Evolutionary conservation across 306 rosid genomes (phyloP).

Genomic region (Citrullus amarus): DNA sequence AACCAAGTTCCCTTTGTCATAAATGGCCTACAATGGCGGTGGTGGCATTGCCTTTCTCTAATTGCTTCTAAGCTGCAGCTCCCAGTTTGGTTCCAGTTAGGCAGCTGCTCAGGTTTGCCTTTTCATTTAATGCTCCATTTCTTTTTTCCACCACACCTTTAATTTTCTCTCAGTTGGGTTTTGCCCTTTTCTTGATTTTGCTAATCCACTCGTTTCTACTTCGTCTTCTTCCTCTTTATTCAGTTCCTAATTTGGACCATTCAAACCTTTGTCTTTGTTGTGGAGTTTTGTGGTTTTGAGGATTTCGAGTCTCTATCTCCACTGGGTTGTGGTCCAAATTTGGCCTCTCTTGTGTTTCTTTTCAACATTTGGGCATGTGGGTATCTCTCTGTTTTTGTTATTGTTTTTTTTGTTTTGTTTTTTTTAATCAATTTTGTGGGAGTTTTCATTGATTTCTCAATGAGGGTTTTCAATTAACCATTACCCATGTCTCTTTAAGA

Average conservation of each 20-base stretch:
- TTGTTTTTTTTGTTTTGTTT: no score
- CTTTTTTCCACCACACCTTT: not conserved
- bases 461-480: not conserved
- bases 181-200: not conserved
- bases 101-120: not conserved
- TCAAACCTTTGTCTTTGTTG: not conserved
- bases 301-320: not conserved
- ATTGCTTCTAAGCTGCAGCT: not conserved
- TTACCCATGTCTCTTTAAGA: not conserved
- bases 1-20: not conserved
- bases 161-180: not conserved
- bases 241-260: not conserved
- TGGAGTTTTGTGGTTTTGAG: not conserved
- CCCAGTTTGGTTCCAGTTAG: not conserved
- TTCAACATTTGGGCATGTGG: constrained; percentile 10
- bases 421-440: not conserved
- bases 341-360: not conserved
- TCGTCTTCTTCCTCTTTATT: not conserved
- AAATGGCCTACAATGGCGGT: not conserved
- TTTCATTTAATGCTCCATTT: not conserved
- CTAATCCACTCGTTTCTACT: not conserved
- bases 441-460: not conserved
- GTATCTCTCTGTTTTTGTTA: not conserved
- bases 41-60: not conserved
- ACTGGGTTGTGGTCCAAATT: constrained; percentile 8